Evolutionary conservation across 2,329 filamentous ascomycete genomes (phyloP), one percentile per base, ranked within the genome.

Genomic region (Tolypocladium tropicale): DNA sequence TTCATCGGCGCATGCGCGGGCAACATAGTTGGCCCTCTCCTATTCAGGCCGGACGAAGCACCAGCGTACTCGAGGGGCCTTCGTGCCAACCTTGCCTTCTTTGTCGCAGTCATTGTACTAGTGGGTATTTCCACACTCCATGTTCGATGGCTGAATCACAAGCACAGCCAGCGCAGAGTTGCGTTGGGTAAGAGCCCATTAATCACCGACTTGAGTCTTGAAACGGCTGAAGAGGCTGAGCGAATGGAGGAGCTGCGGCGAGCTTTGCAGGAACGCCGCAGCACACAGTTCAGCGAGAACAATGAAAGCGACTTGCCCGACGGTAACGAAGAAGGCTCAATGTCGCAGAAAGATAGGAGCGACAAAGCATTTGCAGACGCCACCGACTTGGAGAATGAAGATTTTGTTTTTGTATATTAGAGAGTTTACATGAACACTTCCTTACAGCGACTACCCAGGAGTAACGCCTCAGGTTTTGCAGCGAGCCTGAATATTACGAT

Each of bases 1-100:
- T 85, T 88, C 62, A 77, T 88, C 51, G 83, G 84, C 5, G 80
- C 84, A 57, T 85, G 80, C 53, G 79, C 78, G 1, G 85, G 85
- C 6, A 88, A 89, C 61, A 81, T 88, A 37, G 72, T 87, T 25
- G 85, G 84, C 0, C 85, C 85, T 0, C 77, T 83, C 51, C 72
- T 88, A 0, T 88, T 85, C 66, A 84, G 79, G 4, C 79, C 81
- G 0, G 76, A 76, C 55, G 72, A 66, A 66, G 72, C 54, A 60
- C 70, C 57, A 65, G 72, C 62, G 0, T 72, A 71, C 51, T 70
- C 70, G 4, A 72, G 80, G 5, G 84, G 85, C 3, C 69, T 88
- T 1, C 72, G 77, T 1, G 78, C 80, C 1, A 86, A 85, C 59
- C 73, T 88, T 3, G 74, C 75, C 14, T 75, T 89, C 55, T 88